Conservation (phyloP, 2,329 filamentous ascomycete genomes). For the Diplodia intermedia region DNA sequence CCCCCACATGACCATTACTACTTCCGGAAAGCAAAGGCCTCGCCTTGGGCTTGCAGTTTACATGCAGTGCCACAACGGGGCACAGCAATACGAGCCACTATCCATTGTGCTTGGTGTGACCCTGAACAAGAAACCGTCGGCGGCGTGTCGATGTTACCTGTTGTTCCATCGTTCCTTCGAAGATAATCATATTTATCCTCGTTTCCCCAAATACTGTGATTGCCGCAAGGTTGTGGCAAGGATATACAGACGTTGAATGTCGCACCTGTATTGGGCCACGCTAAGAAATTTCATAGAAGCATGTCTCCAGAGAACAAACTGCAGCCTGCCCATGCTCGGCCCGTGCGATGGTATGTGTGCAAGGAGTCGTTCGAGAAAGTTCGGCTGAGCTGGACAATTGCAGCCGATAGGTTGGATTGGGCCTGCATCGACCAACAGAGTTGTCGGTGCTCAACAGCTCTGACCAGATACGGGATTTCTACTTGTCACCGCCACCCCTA, state of each 20-base stretch:
- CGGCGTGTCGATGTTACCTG: not conserved
- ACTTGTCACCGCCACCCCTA: not conserved
- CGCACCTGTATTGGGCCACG: not conserved
- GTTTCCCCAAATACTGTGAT: not conserved
- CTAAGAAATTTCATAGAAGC: not conserved
- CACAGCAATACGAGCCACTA: not conserved
- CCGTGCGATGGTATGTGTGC: not conserved
- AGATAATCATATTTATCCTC: not conserved
- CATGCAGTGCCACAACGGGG: no score
- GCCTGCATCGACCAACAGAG: not conserved
- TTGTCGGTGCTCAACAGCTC: not conserved
- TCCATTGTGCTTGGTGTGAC: not conserved
- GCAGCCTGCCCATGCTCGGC: not conserved
- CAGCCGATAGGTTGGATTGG: not conserved
- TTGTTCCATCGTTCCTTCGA: not conserved
- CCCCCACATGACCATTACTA: no score
- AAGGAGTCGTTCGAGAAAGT: not conserved
- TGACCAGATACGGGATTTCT: not conserved
- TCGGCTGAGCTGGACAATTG: not conserved
- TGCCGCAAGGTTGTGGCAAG: not conserved
- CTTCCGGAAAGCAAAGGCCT: no score
- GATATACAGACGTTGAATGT: not conserved
- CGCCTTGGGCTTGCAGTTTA: no score
- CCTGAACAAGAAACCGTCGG: not conserved
- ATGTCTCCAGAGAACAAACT: not conserved